Conservation (phyloP, 192 early-diverging fungal genomes). For the Coemansia umbellata region DNA sequence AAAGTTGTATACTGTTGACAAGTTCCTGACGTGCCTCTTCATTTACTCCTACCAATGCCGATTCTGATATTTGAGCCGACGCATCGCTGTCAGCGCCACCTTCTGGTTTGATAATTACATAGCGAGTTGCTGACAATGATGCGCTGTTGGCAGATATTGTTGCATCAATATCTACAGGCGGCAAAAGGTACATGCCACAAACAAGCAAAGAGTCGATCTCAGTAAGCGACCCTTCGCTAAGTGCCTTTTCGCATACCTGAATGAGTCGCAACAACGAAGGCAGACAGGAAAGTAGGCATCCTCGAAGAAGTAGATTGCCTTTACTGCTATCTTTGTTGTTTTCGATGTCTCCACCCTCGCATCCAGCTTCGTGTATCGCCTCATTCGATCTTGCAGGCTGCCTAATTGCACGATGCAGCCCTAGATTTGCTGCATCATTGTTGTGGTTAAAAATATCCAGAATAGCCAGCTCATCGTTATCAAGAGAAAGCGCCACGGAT, state of each 20-base stretch:
- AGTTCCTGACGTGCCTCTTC: slow-evolving; percentile 45
- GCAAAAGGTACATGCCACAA: slow-evolving; percentile 54
- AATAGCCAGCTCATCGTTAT: slow-evolving; percentile 27
- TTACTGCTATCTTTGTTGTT: slow-evolving; percentile 2
- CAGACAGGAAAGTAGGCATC: slow-evolving; percentile 51
- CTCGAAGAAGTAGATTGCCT: slow-evolving; percentile 24
- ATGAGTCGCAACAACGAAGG: slow-evolving; percentile 67
- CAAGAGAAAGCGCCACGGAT: slow-evolving; percentile 21
- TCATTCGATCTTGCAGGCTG: too few relatives aligned
- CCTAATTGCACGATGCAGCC: slow-evolving; percentile 49
- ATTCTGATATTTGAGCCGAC: slow-evolving; percentile 8
- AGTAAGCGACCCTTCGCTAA: slow-evolving; percentile 51
- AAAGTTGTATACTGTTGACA: not conserved
- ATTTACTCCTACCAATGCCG: slow-evolving; percentile 20
- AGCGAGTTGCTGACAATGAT: not conserved
- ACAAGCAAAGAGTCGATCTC: slow-evolving; percentile 69
- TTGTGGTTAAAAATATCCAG: slow-evolving; percentile 43
- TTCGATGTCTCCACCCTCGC: not conserved
- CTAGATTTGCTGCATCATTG: slow-evolving; percentile 10
- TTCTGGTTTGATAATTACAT: not conserved
- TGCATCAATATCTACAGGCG: slow-evolving; percentile 9
- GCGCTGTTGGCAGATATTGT: slow-evolving; percentile 30
- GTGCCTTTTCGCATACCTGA: slow-evolving; percentile 65
- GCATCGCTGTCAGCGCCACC: slow-evolving; percentile 3
- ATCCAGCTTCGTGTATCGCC: not conserved